Evolutionary conservation across 768 basidiomycete genomes (phyloP).

Genomic region (Serpula lacrymans): DNA sequence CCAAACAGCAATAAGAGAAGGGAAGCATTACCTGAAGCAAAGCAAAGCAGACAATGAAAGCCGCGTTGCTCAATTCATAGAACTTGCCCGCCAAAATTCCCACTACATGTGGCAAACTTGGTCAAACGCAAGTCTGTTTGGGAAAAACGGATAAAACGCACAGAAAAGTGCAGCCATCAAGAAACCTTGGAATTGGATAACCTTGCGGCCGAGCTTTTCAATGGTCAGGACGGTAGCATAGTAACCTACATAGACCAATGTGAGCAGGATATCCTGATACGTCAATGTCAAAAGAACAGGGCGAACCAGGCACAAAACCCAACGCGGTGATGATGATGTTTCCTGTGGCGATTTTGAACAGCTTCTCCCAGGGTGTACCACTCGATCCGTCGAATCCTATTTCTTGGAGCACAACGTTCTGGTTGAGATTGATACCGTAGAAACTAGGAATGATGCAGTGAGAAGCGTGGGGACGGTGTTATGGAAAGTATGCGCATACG

Average conservation of each 20-base stretch:
- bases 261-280: background rate
- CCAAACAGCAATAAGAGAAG: background rate
- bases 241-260: conserved; percentile 45
- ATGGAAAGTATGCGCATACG: conserved; percentile 31
- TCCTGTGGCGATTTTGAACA: conserved; percentile 67
- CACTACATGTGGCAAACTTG: conserved; percentile 33
- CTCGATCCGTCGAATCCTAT: conserved; percentile 63
- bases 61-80: conserved; percentile 46
- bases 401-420: conserved; percentile 70
- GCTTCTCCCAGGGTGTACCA: conserved; percentile 58
- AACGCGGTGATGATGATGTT: conserved; percentile 70
- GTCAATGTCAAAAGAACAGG: conserved; percentile 1
- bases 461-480: background rate
- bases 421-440: conserved; percentile 75
- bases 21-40: conserved; percentile 49
- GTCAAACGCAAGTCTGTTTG: conserved; percentile 1
- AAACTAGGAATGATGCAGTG: conserved; percentile 38
- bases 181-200: conserved; percentile 77
- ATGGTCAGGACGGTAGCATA: conserved; percentile 66
- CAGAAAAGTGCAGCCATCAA: conserved; percentile 64
- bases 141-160: conserved; percentile 24
- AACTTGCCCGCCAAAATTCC: conserved; percentile 69
- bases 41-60: conserved; percentile 72
- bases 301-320: conserved; percentile 72
- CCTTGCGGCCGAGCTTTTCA: conserved; percentile 70